phyloP scores from a whole-genome alignment of 164 flowering plant species.

The Nymphaea colorata region DNA sequence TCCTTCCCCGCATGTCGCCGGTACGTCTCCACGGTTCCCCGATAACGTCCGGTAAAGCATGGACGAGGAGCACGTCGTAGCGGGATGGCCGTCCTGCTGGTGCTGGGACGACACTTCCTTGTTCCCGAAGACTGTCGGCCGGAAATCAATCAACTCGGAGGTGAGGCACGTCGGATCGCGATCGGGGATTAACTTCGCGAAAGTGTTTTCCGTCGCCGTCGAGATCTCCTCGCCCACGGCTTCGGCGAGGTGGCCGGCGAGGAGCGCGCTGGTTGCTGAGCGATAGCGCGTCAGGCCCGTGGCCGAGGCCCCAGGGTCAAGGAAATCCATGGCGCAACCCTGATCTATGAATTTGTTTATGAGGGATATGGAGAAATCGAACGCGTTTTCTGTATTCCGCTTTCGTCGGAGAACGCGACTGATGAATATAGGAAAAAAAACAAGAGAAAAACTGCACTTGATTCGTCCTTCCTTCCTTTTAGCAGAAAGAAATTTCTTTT shows the following conservation, averaged over 20 bases:
- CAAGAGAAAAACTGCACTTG: background rate
- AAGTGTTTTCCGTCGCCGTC: slow-evolving; percentile 12
- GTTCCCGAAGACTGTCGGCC: slow-evolving; percentile 22
- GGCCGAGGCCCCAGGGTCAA: background rate
- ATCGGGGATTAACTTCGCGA: slow-evolving; percentile 21
- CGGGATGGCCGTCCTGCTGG: slow-evolving; percentile 10
- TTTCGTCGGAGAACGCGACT: background rate
- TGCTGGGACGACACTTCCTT: slow-evolving; percentile 5
- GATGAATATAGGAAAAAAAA: no score
- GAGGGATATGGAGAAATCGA: background rate
- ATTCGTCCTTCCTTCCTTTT: background rate
- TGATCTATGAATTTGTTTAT: background rate
- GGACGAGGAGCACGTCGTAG: background rate
- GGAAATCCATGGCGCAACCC: background rate
- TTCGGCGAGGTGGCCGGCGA: slow-evolving; percentile 29
- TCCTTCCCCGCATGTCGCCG: slow-evolving; percentile 28
- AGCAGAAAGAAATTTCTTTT: background rate
- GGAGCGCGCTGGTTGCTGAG: slow-evolving; percentile 48
- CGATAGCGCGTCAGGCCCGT: slow-evolving; percentile 35
- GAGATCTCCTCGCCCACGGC: slow-evolving; percentile 22
- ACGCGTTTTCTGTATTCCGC: background rate
- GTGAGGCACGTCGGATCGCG: slow-evolving; percentile 19
- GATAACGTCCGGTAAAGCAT: background rate
- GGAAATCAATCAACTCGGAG: background rate
- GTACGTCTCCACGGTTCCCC: slow-evolving; percentile 9